phyloP scores from a whole-genome alignment of 805 yeast species.

The Ogataea corticis region DNA sequence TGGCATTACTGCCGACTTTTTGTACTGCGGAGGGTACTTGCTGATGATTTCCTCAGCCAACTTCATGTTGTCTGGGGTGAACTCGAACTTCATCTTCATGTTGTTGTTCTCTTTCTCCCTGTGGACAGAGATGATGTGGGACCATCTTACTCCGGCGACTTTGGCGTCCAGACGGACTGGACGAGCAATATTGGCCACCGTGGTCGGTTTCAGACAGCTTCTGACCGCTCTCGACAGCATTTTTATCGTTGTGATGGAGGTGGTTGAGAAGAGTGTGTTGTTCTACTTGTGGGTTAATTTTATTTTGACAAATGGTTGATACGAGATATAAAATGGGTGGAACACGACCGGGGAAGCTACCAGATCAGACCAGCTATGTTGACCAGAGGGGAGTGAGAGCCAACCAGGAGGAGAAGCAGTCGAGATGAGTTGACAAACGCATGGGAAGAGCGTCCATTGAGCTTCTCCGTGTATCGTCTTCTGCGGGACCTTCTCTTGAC shows the following conservation, averaged over 20 bases:
- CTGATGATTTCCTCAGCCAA: conserved; percentile 74
- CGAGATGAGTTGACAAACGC: too few species aligned
- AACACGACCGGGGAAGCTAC: conserved; percentile 4
- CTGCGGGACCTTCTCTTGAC: too few species aligned
- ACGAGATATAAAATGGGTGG: conserved; percentile 5
- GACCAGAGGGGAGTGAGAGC: too few species aligned
- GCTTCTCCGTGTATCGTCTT: too few species aligned
- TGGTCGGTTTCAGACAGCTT: conserved; percentile 1
- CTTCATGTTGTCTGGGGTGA: conserved; percentile 59
- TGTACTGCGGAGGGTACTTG: conserved; percentile 84
- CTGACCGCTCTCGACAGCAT: conserved; percentile 11
- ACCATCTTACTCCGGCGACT: conserved; percentile 18
- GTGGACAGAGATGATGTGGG: conserved; percentile 56
- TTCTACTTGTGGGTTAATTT: not conserved
- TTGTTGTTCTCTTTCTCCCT: conserved; percentile 71
- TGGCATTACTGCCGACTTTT: conserved; percentile 88
- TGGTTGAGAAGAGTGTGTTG: not conserved
- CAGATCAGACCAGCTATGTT: too few species aligned
- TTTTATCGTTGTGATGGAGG: not conserved
- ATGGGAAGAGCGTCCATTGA: too few species aligned
- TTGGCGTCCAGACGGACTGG: not conserved
- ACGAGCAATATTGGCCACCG: not conserved
- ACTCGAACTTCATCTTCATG: conserved; percentile 69
- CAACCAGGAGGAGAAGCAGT: not conserved
- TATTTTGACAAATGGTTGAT: conserved; percentile 8